Base-by-base conservation (phyloP, 768 basidiomycete genomes). In the Suillus hirtellus region DNA sequence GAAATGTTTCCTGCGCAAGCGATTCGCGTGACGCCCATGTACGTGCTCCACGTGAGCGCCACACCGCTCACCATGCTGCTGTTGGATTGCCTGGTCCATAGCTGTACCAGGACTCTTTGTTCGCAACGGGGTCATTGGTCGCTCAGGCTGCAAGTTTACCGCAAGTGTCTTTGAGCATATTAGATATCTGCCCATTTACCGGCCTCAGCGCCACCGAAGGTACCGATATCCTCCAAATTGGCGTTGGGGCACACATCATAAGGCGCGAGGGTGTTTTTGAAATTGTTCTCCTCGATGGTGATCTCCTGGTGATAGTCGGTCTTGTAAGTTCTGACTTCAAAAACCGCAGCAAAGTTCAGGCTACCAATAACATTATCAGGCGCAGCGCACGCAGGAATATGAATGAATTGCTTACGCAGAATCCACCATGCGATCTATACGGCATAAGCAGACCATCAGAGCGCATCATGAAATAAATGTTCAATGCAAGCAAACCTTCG, bases 341-440 rank as follows among this genome's bases (percentile, higher is more conserved):
- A 74, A 82, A 81, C 82, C 10, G 81, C 79, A 1, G 82, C 82
- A 67, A 84, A 84, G 68, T 84, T 81, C 56, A 82, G 74, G 10
- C 73, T 76, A 37, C 9, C 2, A 8, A 35, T 44, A 34, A 12
- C 10, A 44, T 34, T 31, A 54, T 40, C 3, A 1, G 78, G 72
- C 2, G 21, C 19, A 53, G 73, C 73, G 3, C 71, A 73, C 31
- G 4, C 38, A 9, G 31, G 63, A 43, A 4, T 17, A 38, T 47
- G 24, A 38, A 7, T 37, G 17, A 50, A 40, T 42, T 31, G 17
- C 62, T 59, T 60, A 73, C 73, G 74, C 75, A 27, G 73, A 76
- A 47, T 72, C 70, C 11, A 74, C 63, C 75, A 77, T 78, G n/a
- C 76, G 72, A 11, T 71, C 74, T 73, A 43, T 60, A 19, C 0